Conservation (phyloP, 805 yeast genomes). For the Kodamaea sagamina region DNA sequence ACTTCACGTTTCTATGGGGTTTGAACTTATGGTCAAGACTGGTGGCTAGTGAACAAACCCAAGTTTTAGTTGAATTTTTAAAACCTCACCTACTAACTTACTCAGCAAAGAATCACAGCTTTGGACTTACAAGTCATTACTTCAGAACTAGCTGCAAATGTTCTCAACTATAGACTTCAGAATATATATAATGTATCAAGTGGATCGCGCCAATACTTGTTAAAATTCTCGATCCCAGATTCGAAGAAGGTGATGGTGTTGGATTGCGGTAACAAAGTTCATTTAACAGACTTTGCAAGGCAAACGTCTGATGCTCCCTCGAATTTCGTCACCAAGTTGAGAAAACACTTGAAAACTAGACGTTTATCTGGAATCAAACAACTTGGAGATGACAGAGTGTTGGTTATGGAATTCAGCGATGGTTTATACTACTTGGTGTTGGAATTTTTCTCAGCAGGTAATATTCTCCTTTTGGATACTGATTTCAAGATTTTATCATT, state of each 20-base stretch:
- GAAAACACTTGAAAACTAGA: constrained; percentile 83
- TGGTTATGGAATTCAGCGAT: constrained; percentile 82
- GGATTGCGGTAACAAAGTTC: constrained; percentile 84
- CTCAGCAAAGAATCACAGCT: constrained; percentile 76
- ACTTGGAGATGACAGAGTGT: constrained; percentile 77
- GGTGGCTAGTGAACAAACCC: too few relatives aligned
- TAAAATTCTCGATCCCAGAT: constrained; percentile 83
- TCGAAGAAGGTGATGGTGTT: constrained; percentile 73
- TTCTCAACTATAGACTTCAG: constrained; percentile 71
- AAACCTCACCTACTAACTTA: constrained; percentile 12
- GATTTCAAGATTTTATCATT: constrained; percentile 66
- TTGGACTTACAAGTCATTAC: constrained; percentile 75
- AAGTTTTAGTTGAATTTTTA: too few relatives aligned
- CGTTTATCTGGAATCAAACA: constrained; percentile 73
- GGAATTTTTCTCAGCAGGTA: constrained; percentile 96
- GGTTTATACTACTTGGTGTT: constrained; percentile 75
- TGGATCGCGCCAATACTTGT: constrained; percentile 68
- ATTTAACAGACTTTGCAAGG: constrained; percentile 77
- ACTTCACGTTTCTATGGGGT: too few relatives aligned
- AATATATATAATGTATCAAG: constrained; percentile 81
- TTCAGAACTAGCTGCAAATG: constrained; percentile 57
- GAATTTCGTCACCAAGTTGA: constrained; percentile 77
- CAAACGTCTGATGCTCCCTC: constrained; percentile 82
- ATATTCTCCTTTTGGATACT: constrained; percentile 74
- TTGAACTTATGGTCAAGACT: too few relatives aligned